Percentiles rank a stretch among this genome's conserved stretches.
Conservation (phyloP, 2,329 filamentous ascomycete genomes). For the Epichloe glyceriae region DNA sequence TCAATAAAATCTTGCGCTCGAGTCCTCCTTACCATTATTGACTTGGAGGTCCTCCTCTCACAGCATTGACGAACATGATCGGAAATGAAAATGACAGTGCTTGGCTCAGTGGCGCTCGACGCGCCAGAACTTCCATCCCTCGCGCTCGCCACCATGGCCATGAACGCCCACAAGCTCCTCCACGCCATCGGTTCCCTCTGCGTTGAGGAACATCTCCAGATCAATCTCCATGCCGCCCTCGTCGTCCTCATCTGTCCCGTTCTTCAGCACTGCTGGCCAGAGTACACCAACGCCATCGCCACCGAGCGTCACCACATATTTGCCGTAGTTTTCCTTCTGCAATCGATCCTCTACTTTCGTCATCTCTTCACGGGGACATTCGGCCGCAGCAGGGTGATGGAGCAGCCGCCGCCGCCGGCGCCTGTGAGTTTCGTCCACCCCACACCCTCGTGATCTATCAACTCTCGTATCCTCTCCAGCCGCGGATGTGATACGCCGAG, state of each 20-base stretch:
- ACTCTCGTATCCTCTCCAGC: slow-evolving; percentile 78
- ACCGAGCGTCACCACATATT: slow-evolving; percentile 80
- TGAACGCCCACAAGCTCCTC: slow-evolving; percentile 76
- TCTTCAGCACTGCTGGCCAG: slow-evolving; percentile 83
- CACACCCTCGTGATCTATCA: slow-evolving; percentile 78
- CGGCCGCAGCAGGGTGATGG: slow-evolving; percentile 77
- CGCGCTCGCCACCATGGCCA: slow-evolving; percentile 51
- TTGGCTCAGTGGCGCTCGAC: slow-evolving; percentile 33
- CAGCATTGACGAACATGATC: too few species aligned
- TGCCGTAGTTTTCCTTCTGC: slow-evolving; percentile 60
- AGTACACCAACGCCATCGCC: slow-evolving; percentile 90
- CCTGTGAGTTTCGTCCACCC: slow-evolving; percentile 98
- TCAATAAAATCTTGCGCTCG: not conserved
- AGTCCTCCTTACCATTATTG: not conserved
- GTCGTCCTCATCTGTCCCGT: slow-evolving; percentile 63
- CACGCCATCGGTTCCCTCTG: slow-evolving; percentile 71
- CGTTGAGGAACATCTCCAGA: slow-evolving; percentile 68
- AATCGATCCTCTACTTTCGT: slow-evolving; percentile 52
- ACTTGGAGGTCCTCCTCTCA: not conserved
- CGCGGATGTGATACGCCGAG: slow-evolving; percentile 90
- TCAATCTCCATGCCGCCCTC: slow-evolving; percentile 88
- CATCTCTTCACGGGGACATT: slow-evolving; percentile 42
- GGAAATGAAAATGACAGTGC: not conserved
- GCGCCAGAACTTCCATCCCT: slow-evolving; percentile 82
- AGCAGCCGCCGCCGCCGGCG: slow-evolving; percentile 88